A percentile compares a stretch with the other conserved stretches of the same genome.
Conservation (phyloP, 208 protist species). For the Acanthamoeba quina region DNA sequence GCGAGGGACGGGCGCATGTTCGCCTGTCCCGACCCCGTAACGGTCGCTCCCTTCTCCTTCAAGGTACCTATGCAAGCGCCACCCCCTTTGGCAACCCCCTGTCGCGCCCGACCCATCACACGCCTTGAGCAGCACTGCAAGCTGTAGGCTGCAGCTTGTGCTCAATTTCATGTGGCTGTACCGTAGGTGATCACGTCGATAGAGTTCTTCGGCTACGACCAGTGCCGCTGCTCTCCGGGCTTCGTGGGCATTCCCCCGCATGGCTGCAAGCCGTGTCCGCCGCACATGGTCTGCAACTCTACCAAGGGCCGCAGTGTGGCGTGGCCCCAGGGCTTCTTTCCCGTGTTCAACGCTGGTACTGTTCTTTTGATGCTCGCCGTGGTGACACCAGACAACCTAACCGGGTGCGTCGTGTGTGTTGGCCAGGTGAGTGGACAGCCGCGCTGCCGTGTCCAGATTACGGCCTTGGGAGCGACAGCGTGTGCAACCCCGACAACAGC, state of each 20-base stretch:
- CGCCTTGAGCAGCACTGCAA: no score
- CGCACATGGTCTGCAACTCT: background rate
- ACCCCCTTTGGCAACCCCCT: background rate
- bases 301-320: background rate
- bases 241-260: background rate
- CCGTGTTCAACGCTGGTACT: background rate
- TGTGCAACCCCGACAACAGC: background rate
- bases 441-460: background rate
- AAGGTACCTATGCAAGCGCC: background rate
- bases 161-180: background rate
- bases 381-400: background rate
- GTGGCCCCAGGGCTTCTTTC: constrained; percentile 1
- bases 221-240: background rate
- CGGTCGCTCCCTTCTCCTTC: background rate
- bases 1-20: background rate
- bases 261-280: background rate
- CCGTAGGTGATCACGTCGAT: background rate
- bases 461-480: background rate
- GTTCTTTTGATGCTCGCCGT: background rate
- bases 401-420: background rate
- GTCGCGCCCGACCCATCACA: background rate
- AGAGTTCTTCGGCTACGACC: constrained; percentile 3
- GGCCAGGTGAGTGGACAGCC: background rate
- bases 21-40: background rate
- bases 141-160: background rate